phyloP scores from a whole-genome alignment of 148 eudicot species.

The Rhododendron ferrugineum region DNA sequence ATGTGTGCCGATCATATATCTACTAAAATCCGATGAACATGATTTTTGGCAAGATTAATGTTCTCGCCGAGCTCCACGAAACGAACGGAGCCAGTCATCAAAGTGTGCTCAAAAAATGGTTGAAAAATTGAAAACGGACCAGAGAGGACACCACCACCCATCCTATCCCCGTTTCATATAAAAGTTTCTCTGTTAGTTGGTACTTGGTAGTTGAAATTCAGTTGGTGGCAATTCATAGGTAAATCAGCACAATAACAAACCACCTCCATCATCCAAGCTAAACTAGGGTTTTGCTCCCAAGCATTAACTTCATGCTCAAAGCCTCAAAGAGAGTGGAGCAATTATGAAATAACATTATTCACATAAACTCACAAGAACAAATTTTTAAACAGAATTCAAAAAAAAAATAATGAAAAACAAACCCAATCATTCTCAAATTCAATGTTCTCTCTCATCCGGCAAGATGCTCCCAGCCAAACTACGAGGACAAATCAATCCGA shows the following conservation, averaged over 20 bases:
- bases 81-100: too few species aligned
- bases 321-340: background rate
- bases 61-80: too few species aligned
- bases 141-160: too few species aligned
- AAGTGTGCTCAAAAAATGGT: too few species aligned
- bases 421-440: background rate
- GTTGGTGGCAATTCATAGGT: constrained; percentile 8
- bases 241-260: background rate
- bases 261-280: background rate
- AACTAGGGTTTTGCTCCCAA: constrained; percentile 1
- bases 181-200: background rate
- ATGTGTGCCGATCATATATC: too few species aligned
- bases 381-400: background rate
- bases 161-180: too few species aligned
- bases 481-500: too few species aligned
- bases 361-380: background rate
- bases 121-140: too few species aligned
- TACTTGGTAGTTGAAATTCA: constrained; percentile 5
- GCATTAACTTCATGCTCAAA: background rate
- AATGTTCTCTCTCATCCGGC: background rate
- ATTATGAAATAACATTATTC: background rate
- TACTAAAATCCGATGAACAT: too few species aligned
- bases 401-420: background rate
- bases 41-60: too few species aligned
- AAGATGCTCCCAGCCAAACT: background rate